phyloP scores from a whole-genome alignment of 345 rosid species.

The Populus euphratica region DNA sequence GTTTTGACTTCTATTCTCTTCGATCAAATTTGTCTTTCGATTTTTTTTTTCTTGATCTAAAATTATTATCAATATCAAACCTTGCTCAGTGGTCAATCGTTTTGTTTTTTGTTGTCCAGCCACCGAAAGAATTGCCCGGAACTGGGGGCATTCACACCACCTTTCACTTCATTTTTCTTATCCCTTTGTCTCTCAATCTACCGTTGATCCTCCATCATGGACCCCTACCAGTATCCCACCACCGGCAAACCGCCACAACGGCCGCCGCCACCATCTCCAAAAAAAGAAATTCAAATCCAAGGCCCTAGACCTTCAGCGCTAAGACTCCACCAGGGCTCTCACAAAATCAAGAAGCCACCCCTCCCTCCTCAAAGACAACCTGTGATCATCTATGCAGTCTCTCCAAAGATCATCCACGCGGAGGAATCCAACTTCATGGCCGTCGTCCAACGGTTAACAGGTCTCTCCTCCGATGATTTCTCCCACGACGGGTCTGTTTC shows the following conservation, averaged over 20 bases:
- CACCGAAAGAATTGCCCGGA: not conserved
- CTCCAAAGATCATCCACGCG: constrained; percentile 76
- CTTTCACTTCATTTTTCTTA: not conserved
- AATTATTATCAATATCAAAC: not conserved
- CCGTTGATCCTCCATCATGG: constrained; percentile 25
- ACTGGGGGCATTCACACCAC: not conserved
- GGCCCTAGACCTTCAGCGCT: constrained; percentile 81
- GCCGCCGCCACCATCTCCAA: constrained; percentile 9
- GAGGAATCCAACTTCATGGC: constrained; percentile 63
- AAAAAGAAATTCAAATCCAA: constrained; percentile 48
- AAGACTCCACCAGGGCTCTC: constrained; percentile 56
- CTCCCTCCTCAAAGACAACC: constrained; percentile 33
- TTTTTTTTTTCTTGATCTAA: not conserved
- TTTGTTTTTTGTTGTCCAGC: not conserved
- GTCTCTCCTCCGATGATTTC: constrained; percentile 51
- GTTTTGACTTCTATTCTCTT: not conserved
- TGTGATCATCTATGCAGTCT: constrained; percentile 70
- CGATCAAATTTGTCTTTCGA: not conserved
- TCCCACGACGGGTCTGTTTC: constrained; percentile 41
- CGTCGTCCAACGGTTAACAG: constrained; percentile 85
- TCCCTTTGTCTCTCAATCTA: not conserved
- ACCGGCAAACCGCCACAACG: constrained; percentile 23
- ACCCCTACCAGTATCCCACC: constrained; percentile 29
- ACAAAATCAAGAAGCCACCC: constrained; percentile 61
- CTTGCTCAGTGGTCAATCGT: not conserved